Evolutionary conservation across 805 yeast species (phyloP).

Genomic region (Cyberlindnera samutprakarnensis): DNA sequence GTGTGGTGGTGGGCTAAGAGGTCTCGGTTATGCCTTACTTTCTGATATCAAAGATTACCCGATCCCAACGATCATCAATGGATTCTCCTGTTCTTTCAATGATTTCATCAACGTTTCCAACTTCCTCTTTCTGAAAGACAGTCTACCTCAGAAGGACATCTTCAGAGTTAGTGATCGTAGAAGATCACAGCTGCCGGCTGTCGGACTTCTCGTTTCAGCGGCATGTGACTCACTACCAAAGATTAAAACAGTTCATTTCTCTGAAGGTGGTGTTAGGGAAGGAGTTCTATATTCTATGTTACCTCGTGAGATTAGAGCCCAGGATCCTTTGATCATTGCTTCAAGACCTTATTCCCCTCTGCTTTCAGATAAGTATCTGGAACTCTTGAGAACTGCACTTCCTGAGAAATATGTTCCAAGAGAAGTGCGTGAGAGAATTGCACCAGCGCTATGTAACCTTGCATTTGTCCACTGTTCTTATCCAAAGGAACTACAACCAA

Average conservation of each 20-base stretch:
- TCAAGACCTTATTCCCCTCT: slow-evolving; percentile 68
- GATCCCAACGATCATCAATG: slow-evolving; percentile 61
- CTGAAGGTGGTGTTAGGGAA: slow-evolving; percentile 75
- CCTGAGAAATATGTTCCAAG: slow-evolving; percentile 51
- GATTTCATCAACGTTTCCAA: slow-evolving; percentile 46
- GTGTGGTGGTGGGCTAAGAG: slow-evolving; percentile 72
- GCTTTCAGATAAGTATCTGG: slow-evolving; percentile 48
- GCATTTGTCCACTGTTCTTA: slow-evolving; percentile 74
- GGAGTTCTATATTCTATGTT: slow-evolving; percentile 61
- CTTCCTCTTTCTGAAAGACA: slow-evolving; percentile 40
- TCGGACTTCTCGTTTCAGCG: slow-evolving; percentile 54
- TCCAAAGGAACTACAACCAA: slow-evolving; percentile 69
- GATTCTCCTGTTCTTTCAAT: slow-evolving; percentile 50
- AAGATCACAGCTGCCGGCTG: slow-evolving; percentile 62
- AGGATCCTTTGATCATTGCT: slow-evolving; percentile 65
- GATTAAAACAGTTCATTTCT: slow-evolving; percentile 55
- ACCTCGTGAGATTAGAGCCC: slow-evolving; percentile 47
- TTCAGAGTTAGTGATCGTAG: slow-evolving; percentile 62
- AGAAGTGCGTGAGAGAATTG: slow-evolving; percentile 50
- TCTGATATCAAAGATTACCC: slow-evolving; percentile 51
- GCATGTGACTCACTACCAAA: slow-evolving; percentile 55
- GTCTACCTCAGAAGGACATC: slow-evolving; percentile 39
- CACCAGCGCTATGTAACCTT: slow-evolving; percentile 65
- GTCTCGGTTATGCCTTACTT: slow-evolving; percentile 55
- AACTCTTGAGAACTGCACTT: slow-evolving; percentile 45